Evolutionary conservation across 2,329 filamentous ascomycete species (phyloP).

Genomic region (Alternaria metachromatica): DNA sequence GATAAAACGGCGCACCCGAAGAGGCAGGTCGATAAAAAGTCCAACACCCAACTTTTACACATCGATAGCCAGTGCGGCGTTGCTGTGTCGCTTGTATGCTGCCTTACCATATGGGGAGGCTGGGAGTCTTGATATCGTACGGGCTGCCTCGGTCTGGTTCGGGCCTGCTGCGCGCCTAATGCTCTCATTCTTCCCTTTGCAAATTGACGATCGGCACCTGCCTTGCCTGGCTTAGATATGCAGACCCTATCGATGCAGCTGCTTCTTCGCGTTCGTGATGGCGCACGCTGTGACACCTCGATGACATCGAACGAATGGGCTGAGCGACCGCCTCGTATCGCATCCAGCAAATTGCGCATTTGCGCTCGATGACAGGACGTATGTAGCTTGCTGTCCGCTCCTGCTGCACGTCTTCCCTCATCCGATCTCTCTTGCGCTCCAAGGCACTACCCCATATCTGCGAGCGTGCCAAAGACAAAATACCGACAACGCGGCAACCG

Average conservation of each 20-base stretch:
- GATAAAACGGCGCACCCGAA: conserved; percentile 18
- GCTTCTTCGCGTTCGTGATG: conserved; percentile 1
- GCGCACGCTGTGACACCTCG: not conserved
- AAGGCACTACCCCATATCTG: not conserved
- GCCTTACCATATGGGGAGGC: not conserved
- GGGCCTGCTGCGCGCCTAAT: conserved; percentile 1
- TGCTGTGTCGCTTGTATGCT: not conserved
- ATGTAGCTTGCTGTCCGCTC: not conserved
- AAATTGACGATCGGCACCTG: conserved; percentile 12
- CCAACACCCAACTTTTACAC: conserved; percentile 5
- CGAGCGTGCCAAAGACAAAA: not conserved
- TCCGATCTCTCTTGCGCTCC: not conserved
- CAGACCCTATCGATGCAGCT: not conserved
- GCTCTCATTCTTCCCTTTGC: not conserved
- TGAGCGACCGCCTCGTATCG: not conserved
- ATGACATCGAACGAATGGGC: not conserved
- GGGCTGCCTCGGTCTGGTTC: conserved; percentile 1
- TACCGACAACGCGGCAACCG: not conserved
- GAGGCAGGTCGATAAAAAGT: conserved; percentile 20
- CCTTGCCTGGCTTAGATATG: conserved; percentile 10
- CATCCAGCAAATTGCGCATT: not conserved
- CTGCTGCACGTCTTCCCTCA: not conserved
- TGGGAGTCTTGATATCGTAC: not conserved
- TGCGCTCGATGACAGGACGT: not conserved
- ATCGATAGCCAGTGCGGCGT: not conserved